Conservation (phyloP, 140 eudicot genomes). For the Senecio squalidus region DNA sequence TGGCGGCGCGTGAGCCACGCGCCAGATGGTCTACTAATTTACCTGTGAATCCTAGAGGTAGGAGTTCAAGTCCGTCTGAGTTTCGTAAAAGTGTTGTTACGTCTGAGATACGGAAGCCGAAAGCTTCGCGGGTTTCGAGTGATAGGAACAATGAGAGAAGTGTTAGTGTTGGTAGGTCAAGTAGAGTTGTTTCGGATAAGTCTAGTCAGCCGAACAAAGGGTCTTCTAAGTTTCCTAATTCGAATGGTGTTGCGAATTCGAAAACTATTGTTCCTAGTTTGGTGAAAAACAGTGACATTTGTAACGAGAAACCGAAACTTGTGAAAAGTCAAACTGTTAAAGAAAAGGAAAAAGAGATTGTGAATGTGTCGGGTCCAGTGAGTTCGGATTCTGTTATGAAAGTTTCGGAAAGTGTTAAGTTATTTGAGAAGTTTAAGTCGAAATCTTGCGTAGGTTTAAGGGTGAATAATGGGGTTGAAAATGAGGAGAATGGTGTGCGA, state of each 20-base stretch:
- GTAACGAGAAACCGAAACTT: constrained; percentile 12
- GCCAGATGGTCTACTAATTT: constrained; percentile 45
- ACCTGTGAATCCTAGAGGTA: constrained; percentile 68
- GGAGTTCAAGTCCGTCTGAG: constrained; percentile 88
- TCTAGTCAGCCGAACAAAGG: constrained; percentile 24
- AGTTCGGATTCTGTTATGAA: constrained; percentile 20
- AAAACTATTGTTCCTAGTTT: not conserved
- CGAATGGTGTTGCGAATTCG: too few species aligned
- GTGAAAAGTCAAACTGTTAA: constrained; percentile 8
- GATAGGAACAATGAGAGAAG: constrained; percentile 21
- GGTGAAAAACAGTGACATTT: constrained; percentile 24
- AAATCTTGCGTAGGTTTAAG: constrained; percentile 27
- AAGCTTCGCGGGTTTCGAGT: constrained; percentile 51
- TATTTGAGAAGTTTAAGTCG: constrained; percentile 33
- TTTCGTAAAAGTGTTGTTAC: constrained; percentile 27
- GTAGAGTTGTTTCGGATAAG: constrained; percentile 22
- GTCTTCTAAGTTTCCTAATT: constrained; percentile 21
- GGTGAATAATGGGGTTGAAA: constrained; percentile 20
- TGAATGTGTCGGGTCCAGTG: not conserved
- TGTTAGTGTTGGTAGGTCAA: constrained; percentile 29
- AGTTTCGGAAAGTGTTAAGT: constrained; percentile 25
- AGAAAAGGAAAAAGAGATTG: not conserved
- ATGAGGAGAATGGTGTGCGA: constrained; percentile 23
- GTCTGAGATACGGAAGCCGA: constrained; percentile 38
- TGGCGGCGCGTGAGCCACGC: constrained; percentile 60